phyloP scores from a whole-genome alignment of 371 early-diverging fungal genomes.

The Mucor saturninus region DNA sequence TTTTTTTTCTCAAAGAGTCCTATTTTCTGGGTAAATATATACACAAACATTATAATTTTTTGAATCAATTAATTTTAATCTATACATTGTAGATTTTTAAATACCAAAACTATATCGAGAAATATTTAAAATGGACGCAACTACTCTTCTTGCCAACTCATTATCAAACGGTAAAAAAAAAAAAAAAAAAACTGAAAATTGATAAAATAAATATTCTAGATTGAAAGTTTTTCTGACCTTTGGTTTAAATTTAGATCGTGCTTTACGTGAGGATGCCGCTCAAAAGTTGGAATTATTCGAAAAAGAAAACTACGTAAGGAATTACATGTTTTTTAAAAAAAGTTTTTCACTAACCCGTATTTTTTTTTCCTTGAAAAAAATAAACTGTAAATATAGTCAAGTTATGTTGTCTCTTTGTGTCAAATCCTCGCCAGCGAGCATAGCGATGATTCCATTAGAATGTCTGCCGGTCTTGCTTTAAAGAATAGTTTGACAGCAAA shows the following conservation, averaged over 20 bases:
- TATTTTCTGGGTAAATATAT: neutral
- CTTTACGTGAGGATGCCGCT: constrained; percentile 79
- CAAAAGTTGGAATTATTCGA: constrained; percentile 74
- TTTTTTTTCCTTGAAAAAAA: neutral
- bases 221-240: constrained; percentile 45
- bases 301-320: constrained; percentile 80
- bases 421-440: constrained; percentile 85
- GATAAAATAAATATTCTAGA: neutral
- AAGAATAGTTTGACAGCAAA: constrained; percentile 91
- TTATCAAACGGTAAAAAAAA: constrained; percentile 67
- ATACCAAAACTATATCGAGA: constrained; percentile 9
- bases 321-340: neutral
- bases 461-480: constrained; percentile 86
- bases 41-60: neutral
- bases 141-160: constrained; percentile 75
- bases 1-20: constrained; percentile 3
- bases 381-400: constrained; percentile 52
- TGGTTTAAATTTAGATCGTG: constrained; percentile 21
- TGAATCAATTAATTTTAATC: neutral
- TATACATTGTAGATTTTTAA: constrained; percentile 6
- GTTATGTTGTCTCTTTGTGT: constrained; percentile 75
- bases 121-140: constrained; percentile 62
- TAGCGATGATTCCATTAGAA: constrained; percentile 64
- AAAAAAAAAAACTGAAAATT: neutral
- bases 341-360: constrained; percentile 2